phyloP scores from a whole-genome alignment of 306 rosid genomes.

The Phaseolus lunatus region DNA sequence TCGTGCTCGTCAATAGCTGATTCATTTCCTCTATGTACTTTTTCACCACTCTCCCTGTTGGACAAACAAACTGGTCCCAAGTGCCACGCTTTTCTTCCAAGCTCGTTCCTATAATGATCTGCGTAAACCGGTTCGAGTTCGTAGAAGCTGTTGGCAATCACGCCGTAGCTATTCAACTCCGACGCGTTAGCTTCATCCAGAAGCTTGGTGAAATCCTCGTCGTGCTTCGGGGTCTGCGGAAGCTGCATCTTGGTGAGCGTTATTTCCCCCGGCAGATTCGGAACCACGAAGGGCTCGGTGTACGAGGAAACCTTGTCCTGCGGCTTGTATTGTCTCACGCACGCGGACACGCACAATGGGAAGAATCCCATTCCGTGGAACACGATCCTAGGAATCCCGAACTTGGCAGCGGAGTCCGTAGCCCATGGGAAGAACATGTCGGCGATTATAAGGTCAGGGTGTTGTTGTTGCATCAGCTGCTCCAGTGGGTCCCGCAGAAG shows the following conservation, averaged over 20 bases:
- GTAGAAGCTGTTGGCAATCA: constrained; percentile 61
- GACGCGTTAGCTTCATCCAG: constrained; percentile 30
- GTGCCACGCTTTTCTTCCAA: constrained; percentile 68
- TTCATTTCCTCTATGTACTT: constrained; percentile 52
- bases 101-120: constrained; percentile 51
- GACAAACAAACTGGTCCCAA: constrained; percentile 60
- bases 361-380: constrained; percentile 64
- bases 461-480: constrained; percentile 43
- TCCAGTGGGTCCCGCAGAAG: constrained; percentile 54
- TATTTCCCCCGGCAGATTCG: constrained; percentile 57
- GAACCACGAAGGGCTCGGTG: constrained; percentile 56
- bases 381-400: constrained; percentile 61
- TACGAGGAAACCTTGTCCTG: constrained; percentile 50
- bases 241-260: constrained; percentile 51
- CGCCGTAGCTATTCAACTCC: constrained; percentile 55
- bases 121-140: constrained; percentile 62
- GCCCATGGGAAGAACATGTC: constrained; percentile 62
- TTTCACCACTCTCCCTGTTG: constrained; percentile 45
- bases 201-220: constrained; percentile 11
- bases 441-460: constrained; percentile 58
- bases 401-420: constrained; percentile 56
- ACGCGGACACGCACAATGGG: constrained; percentile 46
- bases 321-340: constrained; percentile 52
- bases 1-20: constrained; percentile 48
- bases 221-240: constrained; percentile 27